Evolutionary conservation across 768 basidiomycete genomes (phyloP).

Genomic region (Kwoniella bestiolae): DNA sequence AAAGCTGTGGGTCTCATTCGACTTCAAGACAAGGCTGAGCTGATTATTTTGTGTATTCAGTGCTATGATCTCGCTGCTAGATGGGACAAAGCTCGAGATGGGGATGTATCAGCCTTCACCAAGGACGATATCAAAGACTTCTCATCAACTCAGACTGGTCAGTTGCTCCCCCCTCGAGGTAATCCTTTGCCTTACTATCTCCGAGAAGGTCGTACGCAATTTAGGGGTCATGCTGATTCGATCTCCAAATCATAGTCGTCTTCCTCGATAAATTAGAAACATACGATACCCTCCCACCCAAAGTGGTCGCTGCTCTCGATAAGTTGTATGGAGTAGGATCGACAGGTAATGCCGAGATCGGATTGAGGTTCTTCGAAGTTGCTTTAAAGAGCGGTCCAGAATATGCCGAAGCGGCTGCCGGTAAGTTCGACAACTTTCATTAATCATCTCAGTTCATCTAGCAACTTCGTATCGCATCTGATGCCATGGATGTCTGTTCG

Average conservation of each 20-base stretch:
- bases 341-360: conserved; percentile 76
- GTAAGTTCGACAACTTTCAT: conserved; percentile 30
- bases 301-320: conserved; percentile 68
- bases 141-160: conserved; percentile 77
- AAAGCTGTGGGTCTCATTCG: conserved; percentile 60
- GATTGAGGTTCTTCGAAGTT: conserved; percentile 75
- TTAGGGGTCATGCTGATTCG: neutral
- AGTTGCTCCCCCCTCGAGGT: conserved; percentile 34
- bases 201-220: neutral
- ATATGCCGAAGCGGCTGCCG: conserved; percentile 55
- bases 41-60: conserved; percentile 24
- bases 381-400: conserved; percentile 61
- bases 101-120: conserved; percentile 63
- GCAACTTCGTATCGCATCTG: neutral
- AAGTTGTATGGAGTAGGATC: conserved; percentile 62
- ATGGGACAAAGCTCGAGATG: conserved; percentile 72
- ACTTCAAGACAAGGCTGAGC: neutral
- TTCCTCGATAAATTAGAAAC: conserved; percentile 80
- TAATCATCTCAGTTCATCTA: neutral
- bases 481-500: neutral
- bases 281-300: conserved; percentile 66
- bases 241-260: conserved; percentile 64
- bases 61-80: conserved; percentile 69
- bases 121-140: conserved; percentile 67
- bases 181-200: neutral